Evolutionary conservation across 2,329 filamentous ascomycete species (phyloP).

Genomic region (Laburnicola sp.): DNA sequence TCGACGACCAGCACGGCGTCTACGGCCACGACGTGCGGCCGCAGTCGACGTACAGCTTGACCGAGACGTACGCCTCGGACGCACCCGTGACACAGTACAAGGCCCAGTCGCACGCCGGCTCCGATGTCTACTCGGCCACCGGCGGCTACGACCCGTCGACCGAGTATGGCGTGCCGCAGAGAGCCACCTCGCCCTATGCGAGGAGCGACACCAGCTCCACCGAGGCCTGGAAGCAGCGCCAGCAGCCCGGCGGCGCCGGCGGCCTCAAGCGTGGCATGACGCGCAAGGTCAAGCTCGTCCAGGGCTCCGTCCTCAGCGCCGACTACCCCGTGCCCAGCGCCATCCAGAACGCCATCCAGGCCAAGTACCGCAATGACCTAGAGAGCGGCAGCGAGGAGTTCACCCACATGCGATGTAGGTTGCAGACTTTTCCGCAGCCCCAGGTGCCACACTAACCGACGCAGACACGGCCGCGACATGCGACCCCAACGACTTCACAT

Average conservation of each 20-base stretch:
- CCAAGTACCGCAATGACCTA: conserved; percentile 78
- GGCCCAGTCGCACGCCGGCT: conserved; percentile 43
- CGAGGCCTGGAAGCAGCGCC: conserved; percentile 77
- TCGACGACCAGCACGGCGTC: conserved; percentile 47
- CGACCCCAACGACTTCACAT: conserved; percentile 93
- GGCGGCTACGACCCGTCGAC: conserved; percentile 52
- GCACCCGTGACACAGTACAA: conserved; percentile 33
- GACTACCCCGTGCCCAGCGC: conserved; percentile 94
- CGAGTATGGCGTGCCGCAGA: conserved; percentile 60
- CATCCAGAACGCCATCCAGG: conserved; percentile 90
- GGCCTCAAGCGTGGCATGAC: conserved; percentile 90
- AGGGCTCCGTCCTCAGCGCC: conserved; percentile 89
- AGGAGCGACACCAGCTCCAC: conserved; percentile 70
- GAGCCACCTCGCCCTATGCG: conserved; percentile 63
- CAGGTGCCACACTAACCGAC: conserved; percentile 30
- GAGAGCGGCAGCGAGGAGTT: conserved; percentile 91
- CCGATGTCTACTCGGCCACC: conserved; percentile 46
- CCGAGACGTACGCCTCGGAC: conserved; percentile 53
- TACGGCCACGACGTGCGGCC: conserved; percentile 47
- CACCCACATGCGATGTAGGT: conserved; percentile 48
- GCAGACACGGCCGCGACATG: conserved; percentile 86
- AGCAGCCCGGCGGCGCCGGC: conserved; percentile 67
- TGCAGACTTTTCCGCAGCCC: conserved; percentile 2
- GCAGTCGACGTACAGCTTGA: conserved; percentile 53
- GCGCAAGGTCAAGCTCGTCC: conserved; percentile 94